phyloP scores from a whole-genome alignment of 2,329 filamentous ascomycete species.

The Sporothrix humicola region DNA sequence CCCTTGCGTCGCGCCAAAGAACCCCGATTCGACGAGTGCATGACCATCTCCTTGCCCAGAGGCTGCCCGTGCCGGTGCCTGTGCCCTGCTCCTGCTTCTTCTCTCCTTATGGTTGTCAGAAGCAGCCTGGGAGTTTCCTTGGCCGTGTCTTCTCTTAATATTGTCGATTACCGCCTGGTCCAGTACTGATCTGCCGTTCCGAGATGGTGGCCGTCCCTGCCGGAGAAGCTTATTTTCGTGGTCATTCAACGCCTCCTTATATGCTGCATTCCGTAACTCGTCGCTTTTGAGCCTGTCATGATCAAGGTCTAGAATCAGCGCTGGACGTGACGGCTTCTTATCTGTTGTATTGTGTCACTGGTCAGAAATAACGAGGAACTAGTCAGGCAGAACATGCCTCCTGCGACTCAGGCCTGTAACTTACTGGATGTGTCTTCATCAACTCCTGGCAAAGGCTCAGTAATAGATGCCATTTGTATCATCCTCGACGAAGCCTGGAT shows the following conservation, averaged over 20 bases:
- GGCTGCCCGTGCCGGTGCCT: too few relatives aligned
- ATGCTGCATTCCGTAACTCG: neutral
- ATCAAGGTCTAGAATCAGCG: slow-evolving; percentile 3
- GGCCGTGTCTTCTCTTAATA: neutral
- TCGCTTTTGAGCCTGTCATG: slow-evolving; percentile 34
- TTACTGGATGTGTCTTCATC: neutral
- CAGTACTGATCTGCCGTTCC: neutral
- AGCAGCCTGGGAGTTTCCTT: neutral
- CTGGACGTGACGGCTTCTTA: neutral
- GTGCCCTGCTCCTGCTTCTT: neutral
- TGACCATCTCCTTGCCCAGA: too few relatives aligned
- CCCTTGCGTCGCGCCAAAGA: too few relatives aligned
- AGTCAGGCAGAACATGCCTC: too few relatives aligned
- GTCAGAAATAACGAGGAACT: neutral
- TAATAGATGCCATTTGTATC: neutral
- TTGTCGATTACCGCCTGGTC: slow-evolving; percentile 5
- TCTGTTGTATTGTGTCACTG: neutral
- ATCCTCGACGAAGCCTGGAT: slow-evolving; percentile 5
- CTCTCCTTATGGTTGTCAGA: neutral
- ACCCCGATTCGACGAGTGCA: neutral
- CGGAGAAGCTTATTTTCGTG: neutral
- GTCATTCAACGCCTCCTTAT: neutral
- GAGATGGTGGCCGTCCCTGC: neutral
- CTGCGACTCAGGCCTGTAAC: neutral
- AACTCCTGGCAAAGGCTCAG: neutral